These are phyloP conservation scores for Yarrowia keelungensis DNA, from an alignment of 805 yeast genomes.

Conservation along the genomic window DNA sequence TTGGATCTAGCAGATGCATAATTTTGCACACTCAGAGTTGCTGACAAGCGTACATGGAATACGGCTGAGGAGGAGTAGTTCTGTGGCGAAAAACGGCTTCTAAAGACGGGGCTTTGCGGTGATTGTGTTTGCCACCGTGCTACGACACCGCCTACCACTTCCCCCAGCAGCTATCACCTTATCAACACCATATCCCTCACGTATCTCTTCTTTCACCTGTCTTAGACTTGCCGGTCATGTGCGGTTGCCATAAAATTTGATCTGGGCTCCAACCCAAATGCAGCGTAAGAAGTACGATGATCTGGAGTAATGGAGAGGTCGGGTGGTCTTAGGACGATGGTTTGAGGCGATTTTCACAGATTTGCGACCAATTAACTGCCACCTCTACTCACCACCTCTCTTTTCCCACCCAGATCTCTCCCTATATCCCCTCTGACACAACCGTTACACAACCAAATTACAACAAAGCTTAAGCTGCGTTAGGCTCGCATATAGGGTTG, in stretches of 20 bases:
- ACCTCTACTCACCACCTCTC: too few relatives aligned
- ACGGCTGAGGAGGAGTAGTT: neutral
- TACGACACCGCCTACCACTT: too few relatives aligned
- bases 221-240: constrained; percentile 24
- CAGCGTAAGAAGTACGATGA: too few relatives aligned
- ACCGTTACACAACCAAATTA: neutral
- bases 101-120: too few relatives aligned
- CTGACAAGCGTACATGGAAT: neutral
- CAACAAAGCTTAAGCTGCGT: neutral
- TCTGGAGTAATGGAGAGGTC: too few relatives aligned
- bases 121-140: too few relatives aligned
- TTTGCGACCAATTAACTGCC: too few relatives aligned
- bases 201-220: constrained; percentile 6
- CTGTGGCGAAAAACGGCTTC: too few relatives aligned
- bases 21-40: neutral
- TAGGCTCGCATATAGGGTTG: constrained; percentile 4
- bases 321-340: too few relatives aligned
- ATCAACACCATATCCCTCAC: neutral
- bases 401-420: too few relatives aligned
- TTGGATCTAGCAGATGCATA: constrained; percentile 1
- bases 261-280: constrained; percentile 9
- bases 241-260: constrained; percentile 35
- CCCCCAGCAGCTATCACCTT: neutral
- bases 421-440: neutral
- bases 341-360: too few relatives aligned